phyloP scores from a whole-genome alignment of 768 basidiomycete species.

The Mycena crocata region DNA sequence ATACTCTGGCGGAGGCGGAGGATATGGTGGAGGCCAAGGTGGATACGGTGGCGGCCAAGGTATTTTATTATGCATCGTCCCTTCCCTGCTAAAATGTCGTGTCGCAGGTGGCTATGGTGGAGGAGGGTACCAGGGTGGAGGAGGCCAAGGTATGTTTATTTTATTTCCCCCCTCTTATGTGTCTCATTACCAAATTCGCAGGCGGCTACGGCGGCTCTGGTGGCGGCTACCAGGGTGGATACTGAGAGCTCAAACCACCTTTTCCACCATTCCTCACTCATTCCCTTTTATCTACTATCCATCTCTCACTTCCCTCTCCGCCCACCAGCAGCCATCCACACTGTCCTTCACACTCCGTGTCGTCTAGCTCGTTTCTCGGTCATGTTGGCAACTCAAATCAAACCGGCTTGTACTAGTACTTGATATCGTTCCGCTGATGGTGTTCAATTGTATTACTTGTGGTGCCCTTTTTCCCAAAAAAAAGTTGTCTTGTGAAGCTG shows the following conservation, averaged over 20 bases:
- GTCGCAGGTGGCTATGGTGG: not conserved
- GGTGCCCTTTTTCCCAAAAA: slow-evolving; percentile 9
- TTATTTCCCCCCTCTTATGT: not conserved
- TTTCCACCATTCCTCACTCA: not conserved
- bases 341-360: slow-evolving; percentile 52
- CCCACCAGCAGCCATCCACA: slow-evolving; percentile 51
- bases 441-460: slow-evolving; percentile 33
- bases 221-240: not conserved
- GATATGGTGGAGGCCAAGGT: slow-evolving; percentile 41
- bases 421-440: slow-evolving; percentile 38
- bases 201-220: not conserved
- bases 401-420: slow-evolving; percentile 60
- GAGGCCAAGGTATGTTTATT: not conserved
- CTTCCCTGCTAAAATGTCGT: not conserved
- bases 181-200: not conserved
- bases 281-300: not conserved
- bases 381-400: slow-evolving; percentile 42
- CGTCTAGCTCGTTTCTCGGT: slow-evolving; percentile 54
- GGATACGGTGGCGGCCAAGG: slow-evolving; percentile 44
- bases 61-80: slow-evolving; percentile 15
- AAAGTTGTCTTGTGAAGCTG: not conserved
- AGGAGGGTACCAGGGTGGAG: not conserved
- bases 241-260: not conserved
- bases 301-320: slow-evolving; percentile 36
- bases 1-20: slow-evolving; percentile 41